Percentiles rank a stretch among this genome's conserved stretches.
Conservation (phyloP, 176 grass and related monocot genomes). For the Triticum dicoccoides region DNA sequence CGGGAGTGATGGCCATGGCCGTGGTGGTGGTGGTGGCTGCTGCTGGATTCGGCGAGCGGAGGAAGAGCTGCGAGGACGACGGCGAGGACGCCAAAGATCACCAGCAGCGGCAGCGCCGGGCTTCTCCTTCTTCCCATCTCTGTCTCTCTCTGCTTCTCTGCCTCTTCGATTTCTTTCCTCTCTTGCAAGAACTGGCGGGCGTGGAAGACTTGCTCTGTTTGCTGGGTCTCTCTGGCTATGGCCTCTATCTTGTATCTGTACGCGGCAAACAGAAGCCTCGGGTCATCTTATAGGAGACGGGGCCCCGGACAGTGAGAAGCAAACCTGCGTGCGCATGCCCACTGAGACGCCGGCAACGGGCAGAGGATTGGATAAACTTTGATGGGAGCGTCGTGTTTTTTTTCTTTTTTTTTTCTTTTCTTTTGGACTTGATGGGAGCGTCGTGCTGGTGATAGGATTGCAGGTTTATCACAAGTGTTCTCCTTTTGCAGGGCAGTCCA, state of each 20-base stretch:
- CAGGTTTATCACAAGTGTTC: not conserved
- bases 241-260: constrained; percentile 7
- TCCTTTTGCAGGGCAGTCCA: not conserved
- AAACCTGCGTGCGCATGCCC: not conserved
- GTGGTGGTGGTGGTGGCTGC: constrained; percentile 28
- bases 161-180: not conserved
- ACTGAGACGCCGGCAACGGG: constrained; percentile 15
- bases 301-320: not conserved
- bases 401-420: too few species aligned
- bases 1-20: not conserved
- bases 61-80: not conserved
- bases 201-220: too few species aligned
- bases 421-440: not conserved
- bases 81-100: constrained; percentile 12
- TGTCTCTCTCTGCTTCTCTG: not conserved
- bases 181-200: not conserved
- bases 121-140: constrained; percentile 1
- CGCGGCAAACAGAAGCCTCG: constrained; percentile 49
- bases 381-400: not conserved
- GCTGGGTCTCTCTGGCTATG: not conserved
- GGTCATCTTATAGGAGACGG: constrained; percentile 13
- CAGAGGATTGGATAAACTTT: not conserved
- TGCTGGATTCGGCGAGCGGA: constrained; percentile 26
- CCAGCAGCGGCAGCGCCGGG: not conserved
- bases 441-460: not conserved